These are phyloP conservation scores for Solanum etuberosum DNA, from an alignment of 257 asterid genomes.

Conservation along the genomic window DNA sequence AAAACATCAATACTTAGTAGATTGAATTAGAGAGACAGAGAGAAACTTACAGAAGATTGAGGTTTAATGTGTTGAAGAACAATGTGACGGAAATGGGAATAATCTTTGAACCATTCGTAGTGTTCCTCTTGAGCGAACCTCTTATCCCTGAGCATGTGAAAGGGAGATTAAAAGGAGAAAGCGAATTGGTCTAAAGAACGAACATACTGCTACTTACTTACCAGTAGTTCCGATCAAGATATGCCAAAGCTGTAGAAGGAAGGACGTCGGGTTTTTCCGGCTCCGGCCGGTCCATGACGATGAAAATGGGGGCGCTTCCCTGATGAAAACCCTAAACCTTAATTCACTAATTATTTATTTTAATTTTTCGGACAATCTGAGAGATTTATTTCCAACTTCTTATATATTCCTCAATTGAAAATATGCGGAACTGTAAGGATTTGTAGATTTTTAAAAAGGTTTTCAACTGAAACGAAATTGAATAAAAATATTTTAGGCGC, in stretches of 20 bases:
- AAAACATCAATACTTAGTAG: not conserved
- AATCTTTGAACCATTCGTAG: constrained; percentile 95
- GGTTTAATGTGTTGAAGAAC: constrained; percentile 51
- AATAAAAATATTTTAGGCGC: too few species aligned
- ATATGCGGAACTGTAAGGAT: too few species aligned
- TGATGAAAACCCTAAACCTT: constrained; percentile 1
- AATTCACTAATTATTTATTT: not conserved
- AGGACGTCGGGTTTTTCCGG: constrained; percentile 25
- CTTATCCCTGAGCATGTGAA: constrained; percentile 46
- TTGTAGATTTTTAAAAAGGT: not conserved
- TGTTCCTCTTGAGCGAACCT: constrained; percentile 88
- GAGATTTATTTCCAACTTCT: not conserved
- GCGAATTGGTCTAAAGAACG: not conserved
- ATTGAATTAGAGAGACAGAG: not conserved
- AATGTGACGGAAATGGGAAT: constrained; percentile 69
- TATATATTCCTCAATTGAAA: not conserved
- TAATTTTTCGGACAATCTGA: not conserved
- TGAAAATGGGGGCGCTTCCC: not conserved
- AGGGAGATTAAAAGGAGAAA: not conserved
- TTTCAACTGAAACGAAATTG: not conserved
- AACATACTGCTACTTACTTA: constrained; percentile 2
- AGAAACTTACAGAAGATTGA: constrained; percentile 42
- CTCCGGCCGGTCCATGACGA: constrained; percentile 9
- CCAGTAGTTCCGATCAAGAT: constrained; percentile 79
- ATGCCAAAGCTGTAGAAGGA: constrained; percentile 61